phyloP scores from a whole-genome alignment of 495 filamentous ascomycete genomes.

The Wilcoxina mikolae region DNA sequence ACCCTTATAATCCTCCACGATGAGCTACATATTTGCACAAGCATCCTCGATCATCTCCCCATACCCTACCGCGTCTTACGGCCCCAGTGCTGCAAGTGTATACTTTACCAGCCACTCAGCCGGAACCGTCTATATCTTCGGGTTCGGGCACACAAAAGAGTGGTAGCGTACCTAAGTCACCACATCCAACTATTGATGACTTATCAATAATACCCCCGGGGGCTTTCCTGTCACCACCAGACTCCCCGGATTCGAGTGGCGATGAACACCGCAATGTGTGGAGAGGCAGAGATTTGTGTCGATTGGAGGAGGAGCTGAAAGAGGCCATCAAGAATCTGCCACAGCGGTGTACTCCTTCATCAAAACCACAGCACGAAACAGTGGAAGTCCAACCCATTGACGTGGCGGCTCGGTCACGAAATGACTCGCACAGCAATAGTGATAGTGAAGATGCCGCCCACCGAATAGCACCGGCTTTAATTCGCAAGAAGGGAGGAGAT shows the following conservation, averaged over 20 bases:
- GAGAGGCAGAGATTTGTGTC: conserved; percentile 41
- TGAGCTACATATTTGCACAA: conserved; percentile 47
- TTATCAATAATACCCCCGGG: conserved; percentile 52
- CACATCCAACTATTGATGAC: conserved; percentile 55
- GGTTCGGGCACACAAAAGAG: conserved; percentile 30
- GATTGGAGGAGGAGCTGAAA: conserved; percentile 61
- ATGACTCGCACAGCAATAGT: conserved; percentile 28
- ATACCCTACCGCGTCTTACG: conserved; percentile 26
- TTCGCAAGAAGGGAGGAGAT: conserved; percentile 96
- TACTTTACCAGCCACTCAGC: conserved; percentile 39
- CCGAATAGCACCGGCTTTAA: conserved; percentile 56
- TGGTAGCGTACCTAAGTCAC: conserved; percentile 58
- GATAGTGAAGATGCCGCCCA: conserved; percentile 47
- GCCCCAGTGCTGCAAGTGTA: conserved; percentile 32
- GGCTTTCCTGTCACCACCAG: conserved; percentile 74
- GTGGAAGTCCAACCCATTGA: conserved; percentile 10
- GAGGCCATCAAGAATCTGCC: conserved; percentile 69
- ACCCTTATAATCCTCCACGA: conserved; percentile 30
- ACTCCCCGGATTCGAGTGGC: conserved; percentile 70
- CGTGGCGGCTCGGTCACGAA: conserved; percentile 36
- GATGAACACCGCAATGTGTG: conserved; percentile 50
- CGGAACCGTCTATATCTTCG: not conserved
- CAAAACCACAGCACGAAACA: conserved; percentile 7
- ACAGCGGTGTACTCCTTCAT: conserved; percentile 46
- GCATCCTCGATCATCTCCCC: conserved; percentile 38